Conservation (phyloP, 1,284 basidiomycete genomes). For the Tilletia horrida region DNA sequence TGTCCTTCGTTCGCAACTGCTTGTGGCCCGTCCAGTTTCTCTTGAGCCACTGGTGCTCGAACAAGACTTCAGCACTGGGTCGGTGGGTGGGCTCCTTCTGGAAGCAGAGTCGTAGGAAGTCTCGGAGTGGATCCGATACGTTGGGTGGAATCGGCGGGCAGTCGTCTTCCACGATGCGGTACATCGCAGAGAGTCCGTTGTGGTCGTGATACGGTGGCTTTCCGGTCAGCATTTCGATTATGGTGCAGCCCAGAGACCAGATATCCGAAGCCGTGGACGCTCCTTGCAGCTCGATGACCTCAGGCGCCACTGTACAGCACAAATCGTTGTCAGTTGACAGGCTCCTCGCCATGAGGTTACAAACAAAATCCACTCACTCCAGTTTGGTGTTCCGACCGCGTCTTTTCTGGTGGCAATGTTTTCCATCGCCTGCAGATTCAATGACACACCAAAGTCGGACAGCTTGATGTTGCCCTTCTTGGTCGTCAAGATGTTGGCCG, state of each 20-base stretch:
- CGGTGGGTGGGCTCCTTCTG: slow-evolving; percentile 76
- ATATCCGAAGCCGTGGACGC: slow-evolving; percentile 65
- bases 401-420: slow-evolving; percentile 70
- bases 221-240: slow-evolving; percentile 87
- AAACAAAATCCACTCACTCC: slow-evolving; percentile 62
- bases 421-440: slow-evolving; percentile 56
- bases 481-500: slow-evolving; percentile 63
- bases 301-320: slow-evolving; percentile 70
- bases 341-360: not conserved
- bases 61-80: slow-evolving; percentile 76
- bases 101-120: slow-evolving; percentile 81
- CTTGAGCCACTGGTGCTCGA: slow-evolving; percentile 85
- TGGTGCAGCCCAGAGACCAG: slow-evolving; percentile 90
- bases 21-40: slow-evolving; percentile 72
- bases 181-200: slow-evolving; percentile 63
- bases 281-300: slow-evolving; percentile 73
- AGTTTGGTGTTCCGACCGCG: slow-evolving; percentile 88
- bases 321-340: not conserved
- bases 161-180: slow-evolving; percentile 87
- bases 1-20: slow-evolving; percentile 69
- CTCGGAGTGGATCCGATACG: slow-evolving; percentile 68
- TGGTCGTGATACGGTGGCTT: slow-evolving; percentile 79
- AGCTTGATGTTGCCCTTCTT: slow-evolving; percentile 61
- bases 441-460: slow-evolving; percentile 62
- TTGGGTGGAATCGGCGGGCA: slow-evolving; percentile 78